Conservation (phyloP, 192 early-diverging fungal species). For the Rhizophagus clarus region DNA sequence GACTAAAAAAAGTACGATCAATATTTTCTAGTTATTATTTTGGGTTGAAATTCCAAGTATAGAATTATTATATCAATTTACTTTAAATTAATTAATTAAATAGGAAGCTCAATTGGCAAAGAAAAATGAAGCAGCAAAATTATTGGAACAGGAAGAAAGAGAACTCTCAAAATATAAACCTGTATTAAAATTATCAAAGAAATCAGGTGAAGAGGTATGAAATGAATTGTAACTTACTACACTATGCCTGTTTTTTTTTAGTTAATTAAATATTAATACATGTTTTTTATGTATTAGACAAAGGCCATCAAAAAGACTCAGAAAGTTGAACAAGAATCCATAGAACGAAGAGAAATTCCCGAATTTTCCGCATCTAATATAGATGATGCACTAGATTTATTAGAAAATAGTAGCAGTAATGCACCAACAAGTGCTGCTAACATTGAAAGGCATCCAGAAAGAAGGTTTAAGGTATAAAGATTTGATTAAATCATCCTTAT, state of each 20-base stretch:
- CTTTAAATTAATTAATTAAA: background rate
- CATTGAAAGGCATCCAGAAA: slow-evolving; percentile 89
- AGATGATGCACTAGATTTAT: slow-evolving; percentile 83
- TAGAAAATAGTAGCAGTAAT: slow-evolving; percentile 32
- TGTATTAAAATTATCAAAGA: slow-evolving; percentile 36
- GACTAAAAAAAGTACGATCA: slow-evolving; percentile 50
- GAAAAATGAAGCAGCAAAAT: slow-evolving; percentile 51
- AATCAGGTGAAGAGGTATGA: slow-evolving; percentile 49
- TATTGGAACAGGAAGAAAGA: slow-evolving; percentile 65
- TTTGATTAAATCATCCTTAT: background rate
- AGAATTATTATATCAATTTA: background rate
- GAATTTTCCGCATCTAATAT: slow-evolving; percentile 79
- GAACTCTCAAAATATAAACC: slow-evolving; percentile 48
- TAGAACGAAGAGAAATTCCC: slow-evolving; percentile 57
- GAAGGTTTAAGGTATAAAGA: slow-evolving; percentile 65
- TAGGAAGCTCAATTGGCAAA: slow-evolving; percentile 54
- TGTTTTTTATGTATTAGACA: slow-evolving; percentile 42
- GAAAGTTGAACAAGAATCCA: slow-evolving; percentile 46
- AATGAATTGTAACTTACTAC: background rate
- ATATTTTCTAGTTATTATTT: too few species aligned
- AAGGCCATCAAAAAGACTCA: slow-evolving; percentile 59
- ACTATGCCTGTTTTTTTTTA: too few species aligned
- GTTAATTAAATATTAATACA: background rate
- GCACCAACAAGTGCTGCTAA: slow-evolving; percentile 48
- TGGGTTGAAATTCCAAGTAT: background rate